Conservation (phyloP, 306 rosid species). For the Morella rubra region DNA sequence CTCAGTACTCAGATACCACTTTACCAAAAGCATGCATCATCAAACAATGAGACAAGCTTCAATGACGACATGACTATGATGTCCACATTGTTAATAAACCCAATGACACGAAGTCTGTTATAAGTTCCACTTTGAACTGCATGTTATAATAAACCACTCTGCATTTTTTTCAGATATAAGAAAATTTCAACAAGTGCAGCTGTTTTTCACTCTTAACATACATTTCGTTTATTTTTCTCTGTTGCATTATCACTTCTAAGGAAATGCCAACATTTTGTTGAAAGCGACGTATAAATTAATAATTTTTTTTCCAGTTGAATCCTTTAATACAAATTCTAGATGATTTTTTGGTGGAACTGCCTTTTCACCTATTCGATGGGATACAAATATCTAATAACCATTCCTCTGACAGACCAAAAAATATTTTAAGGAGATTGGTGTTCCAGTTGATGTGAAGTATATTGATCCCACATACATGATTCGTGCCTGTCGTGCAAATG, state of each 20-base stretch:
- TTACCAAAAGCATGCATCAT: neutral
- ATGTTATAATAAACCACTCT: neutral
- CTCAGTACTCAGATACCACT: neutral
- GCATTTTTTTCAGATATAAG: neutral
- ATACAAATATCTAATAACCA: constrained; percentile 3
- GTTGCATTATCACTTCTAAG: neutral
- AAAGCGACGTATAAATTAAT: neutral
- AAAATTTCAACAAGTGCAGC: neutral
- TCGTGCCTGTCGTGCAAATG: constrained; percentile 95
- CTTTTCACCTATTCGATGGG: constrained; percentile 4
- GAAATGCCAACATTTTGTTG: neutral
- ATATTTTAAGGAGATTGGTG: constrained; percentile 64
- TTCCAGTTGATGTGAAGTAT: constrained; percentile 89
- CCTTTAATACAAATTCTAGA: neutral
- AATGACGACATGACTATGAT: neutral
- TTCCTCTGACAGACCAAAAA: constrained; percentile 62
- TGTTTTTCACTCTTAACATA: neutral
- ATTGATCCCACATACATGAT: constrained; percentile 99
- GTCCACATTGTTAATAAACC: neutral
- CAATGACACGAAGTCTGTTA: neutral
- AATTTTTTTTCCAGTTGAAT: neutral
- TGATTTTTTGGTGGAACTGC: neutral
- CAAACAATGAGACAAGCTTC: neutral
- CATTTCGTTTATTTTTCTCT: neutral
- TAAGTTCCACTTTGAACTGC: neutral